Evolutionary conservation across 495 filamentous ascomycete genomes (phyloP).

Genomic region (Podospora pseudocomata): DNA sequence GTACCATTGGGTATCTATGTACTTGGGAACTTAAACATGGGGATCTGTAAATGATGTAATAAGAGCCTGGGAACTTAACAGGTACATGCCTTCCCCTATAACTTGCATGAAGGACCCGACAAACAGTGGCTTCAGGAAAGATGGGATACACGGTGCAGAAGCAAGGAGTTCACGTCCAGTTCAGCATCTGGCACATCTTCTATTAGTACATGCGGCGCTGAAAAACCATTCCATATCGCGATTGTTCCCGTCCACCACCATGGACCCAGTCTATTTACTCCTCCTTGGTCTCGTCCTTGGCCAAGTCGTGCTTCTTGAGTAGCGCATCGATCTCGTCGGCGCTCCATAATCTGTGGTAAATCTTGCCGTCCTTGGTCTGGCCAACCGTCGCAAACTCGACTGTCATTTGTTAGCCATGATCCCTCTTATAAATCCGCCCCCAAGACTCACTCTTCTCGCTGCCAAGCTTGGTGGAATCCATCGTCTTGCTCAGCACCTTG

Average conservation of each 20-base stretch:
- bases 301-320: conserved; percentile 90
- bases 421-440: neutral
- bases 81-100: neutral
- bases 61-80: neutral
- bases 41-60: neutral
- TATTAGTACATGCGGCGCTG: conserved; percentile 33
- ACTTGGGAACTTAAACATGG: neutral
- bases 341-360: conserved; percentile 96
- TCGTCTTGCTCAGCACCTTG: conserved; percentile 99
- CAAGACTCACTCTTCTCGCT: conserved; percentile 85
- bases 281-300: conserved; percentile 79
- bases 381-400: conserved; percentile 99
- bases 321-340: conserved; percentile 95
- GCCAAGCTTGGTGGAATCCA: conserved; percentile 98
- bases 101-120: no score
- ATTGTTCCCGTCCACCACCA: neutral
- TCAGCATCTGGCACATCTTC: conserved; percentile 7
- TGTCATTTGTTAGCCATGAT: conserved; percentile 35
- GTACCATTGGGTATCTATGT: neutral
- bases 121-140: neutral
- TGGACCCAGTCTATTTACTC: conserved; percentile 35
- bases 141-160: neutral
- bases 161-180: conserved; percentile 16
- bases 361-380: conserved; percentile 87
- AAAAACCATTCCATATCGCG: conserved; percentile 17